phyloP scores from a whole-genome alignment of 2,329 filamentous ascomycete species.

The Aureobasidium leucospermi region DNA sequence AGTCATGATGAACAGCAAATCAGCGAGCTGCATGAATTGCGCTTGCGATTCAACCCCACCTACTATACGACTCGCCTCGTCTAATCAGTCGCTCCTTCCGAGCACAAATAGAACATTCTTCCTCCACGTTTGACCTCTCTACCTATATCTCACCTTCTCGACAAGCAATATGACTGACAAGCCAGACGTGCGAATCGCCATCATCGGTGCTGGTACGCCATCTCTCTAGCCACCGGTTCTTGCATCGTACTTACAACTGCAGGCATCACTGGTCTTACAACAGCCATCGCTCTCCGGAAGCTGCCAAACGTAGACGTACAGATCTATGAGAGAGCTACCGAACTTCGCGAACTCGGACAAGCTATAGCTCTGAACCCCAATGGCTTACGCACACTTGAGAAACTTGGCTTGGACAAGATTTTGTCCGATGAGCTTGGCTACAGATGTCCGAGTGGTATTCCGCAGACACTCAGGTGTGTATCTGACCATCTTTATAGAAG shows the following conservation, averaged over 20 bases:
- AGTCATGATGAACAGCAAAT: no score
- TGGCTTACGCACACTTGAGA: conserved; percentile 31
- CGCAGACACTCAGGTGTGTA: conserved; percentile 30
- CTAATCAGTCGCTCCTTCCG: background rate
- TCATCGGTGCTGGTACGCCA: conserved; percentile 25
- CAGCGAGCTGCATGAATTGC: no score
- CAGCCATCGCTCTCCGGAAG: conserved; percentile 29
- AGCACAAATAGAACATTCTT: background rate
- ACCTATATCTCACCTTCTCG: background rate
- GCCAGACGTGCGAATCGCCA: conserved; percentile 22
- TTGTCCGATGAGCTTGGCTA: conserved; percentile 29
- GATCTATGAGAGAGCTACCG: conserved; percentile 30
- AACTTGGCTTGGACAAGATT: conserved; percentile 28
- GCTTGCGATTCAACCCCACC: background rate
- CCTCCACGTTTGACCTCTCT: background rate
- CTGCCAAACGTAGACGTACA: conserved; percentile 27
- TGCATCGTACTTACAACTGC: conserved; percentile 4
- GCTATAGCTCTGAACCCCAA: conserved; percentile 34
- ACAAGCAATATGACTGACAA: conserved; percentile 11
- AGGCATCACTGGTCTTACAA: conserved; percentile 34
- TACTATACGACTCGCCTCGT: background rate
- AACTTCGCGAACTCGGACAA: conserved; percentile 33
- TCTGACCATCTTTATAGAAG: no score
- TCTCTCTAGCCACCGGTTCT: background rate
- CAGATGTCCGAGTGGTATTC: conserved; percentile 25